These are phyloP conservation scores for Rubroboletus satanas DNA, from an alignment of 768 basidiomycete species.

Conservation along the genomic window DNA sequence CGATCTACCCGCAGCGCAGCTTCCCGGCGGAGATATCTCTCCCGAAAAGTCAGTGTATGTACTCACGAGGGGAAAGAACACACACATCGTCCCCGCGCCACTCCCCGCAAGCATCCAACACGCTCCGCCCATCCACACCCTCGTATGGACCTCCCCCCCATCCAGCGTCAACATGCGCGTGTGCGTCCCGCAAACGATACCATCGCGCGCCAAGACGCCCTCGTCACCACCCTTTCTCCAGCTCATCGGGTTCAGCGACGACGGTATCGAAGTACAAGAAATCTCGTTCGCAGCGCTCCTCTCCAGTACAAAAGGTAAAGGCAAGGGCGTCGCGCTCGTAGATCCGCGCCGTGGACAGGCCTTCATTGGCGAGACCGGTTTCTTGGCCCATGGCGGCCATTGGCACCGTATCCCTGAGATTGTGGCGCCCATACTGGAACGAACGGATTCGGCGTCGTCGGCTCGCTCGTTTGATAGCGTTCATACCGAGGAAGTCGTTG, in stretches of 20 bases:
- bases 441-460: constrained; percentile 46
- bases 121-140: constrained; percentile 47
- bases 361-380: constrained; percentile 59
- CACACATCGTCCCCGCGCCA: constrained; percentile 66
- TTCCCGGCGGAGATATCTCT: constrained; percentile 15
- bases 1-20: constrained; percentile 22
- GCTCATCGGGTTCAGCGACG: constrained; percentile 62
- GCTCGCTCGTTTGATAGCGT: constrained; percentile 45
- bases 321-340: constrained; percentile 37
- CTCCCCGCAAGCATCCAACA: constrained; percentile 50
- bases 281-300: constrained; percentile 48
- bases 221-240: constrained; percentile 52
- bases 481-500: constrained; percentile 49
- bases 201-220: neutral
- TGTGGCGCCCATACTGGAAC: constrained; percentile 34
- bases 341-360: constrained; percentile 53
- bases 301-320: constrained; percentile 33
- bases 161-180: constrained; percentile 52
- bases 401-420: constrained; percentile 37
- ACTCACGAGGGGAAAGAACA: constrained; percentile 65
- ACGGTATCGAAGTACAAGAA: constrained; percentile 75
- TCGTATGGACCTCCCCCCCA: constrained; percentile 60
- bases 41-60: constrained; percentile 48
- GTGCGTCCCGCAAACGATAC: constrained; percentile 31
- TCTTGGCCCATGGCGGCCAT: constrained; percentile 43